Evolutionary conservation across 2,329 filamentous ascomycete species (phyloP), one percentile per base, ranked within the genome.

Genomic region (Lasiodiplodia hormozganensis): DNA sequence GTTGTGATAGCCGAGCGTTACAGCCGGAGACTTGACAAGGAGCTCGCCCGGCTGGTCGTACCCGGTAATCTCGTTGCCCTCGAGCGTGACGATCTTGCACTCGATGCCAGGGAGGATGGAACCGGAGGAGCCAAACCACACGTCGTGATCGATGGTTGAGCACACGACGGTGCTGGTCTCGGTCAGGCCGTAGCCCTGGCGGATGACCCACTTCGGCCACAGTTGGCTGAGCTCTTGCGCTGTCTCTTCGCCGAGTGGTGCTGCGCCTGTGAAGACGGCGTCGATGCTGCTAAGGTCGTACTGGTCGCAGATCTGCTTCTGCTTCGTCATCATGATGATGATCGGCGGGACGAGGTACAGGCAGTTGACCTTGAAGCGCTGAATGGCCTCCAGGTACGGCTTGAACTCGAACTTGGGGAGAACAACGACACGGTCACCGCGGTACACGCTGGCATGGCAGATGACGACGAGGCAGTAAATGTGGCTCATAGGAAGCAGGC

Each of bases 1-100:
- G 81, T 96, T 91, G 65, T 97, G 82, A 73, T 97, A 97, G 0
- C 94, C 94, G 0, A 97, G 80, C 0, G 92, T 89, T 1, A 96
- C 87, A 0, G 90, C 89, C 0, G 93, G 94, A 0, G 88, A 88
- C 76, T 93, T 92, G 25, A 97, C 87, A 21, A 92, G 85, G 16
- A 97, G 85, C 79, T 97, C 94, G 43, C 94, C 94, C 0, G 90
- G 92, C 56, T 89, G 87, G 70, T 95, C 88, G 72, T 92, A 89
- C 8, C 82, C 85, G 0, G 86, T 90, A 67, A 96, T 85, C 75
- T 96, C 92, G 6, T 84, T 82, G 1, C 91, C 92, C 69, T 94
- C 90, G 1, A 83, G 77, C 4, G 87, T 88, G 21, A 96, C 79
- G 4, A 96, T 81, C 73, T 91, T 90, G 54, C 85, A 90, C 68